A percentile compares a stretch with the other conserved stretches of the same genome.
These are phyloP conservation scores for Thermothielavioides terrestris DNA, from an alignment of 495 filamentous ascomycete species.

Conservation along the genomic window DNA sequence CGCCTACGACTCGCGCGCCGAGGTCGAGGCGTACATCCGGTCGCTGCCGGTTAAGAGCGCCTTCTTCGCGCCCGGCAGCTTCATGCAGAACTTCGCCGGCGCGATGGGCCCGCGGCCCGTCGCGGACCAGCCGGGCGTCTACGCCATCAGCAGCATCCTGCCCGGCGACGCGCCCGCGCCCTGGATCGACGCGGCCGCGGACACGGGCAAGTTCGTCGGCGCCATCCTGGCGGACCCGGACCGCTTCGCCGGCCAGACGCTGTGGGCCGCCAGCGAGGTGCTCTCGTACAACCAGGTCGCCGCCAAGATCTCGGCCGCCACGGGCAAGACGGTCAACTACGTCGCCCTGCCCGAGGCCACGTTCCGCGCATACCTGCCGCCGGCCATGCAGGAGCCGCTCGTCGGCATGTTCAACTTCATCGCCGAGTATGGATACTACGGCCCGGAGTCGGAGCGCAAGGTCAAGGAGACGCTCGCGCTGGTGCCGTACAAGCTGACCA, in stretches of 20 bases:
- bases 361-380: conserved; percentile 25
- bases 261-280: conserved; percentile 32
- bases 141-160: background rate
- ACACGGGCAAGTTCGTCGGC: conserved; percentile 46
- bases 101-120: background rate
- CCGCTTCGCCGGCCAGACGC: conserved; percentile 40
- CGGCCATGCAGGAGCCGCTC: conserved; percentile 20
- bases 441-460: conserved; percentile 28
- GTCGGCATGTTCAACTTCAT: conserved; percentile 28
- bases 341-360: conserved; percentile 35
- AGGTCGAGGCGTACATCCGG: conserved; percentile 41
- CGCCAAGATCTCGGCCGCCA: conserved; percentile 29
- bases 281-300: conserved; percentile 33
- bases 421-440: conserved; percentile 42
- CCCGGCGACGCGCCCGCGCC: conserved; percentile 20
- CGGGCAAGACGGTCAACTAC: conserved; percentile 41
- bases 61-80: conserved; percentile 35
- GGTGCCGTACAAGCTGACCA: background rate
- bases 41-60: conserved; percentile 35
- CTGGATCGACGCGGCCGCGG: conserved; percentile 36
- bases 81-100: conserved; percentile 32
- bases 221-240: conserved; percentile 44
- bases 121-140: background rate
- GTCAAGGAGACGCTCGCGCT: background rate
- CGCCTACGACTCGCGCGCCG: conserved; percentile 33